Percentiles rank a stretch among this genome's conserved stretches.
phyloP scores from a whole-genome alignment of 148 eudicot species.

The Rhododendron ferrugineum region DNA sequence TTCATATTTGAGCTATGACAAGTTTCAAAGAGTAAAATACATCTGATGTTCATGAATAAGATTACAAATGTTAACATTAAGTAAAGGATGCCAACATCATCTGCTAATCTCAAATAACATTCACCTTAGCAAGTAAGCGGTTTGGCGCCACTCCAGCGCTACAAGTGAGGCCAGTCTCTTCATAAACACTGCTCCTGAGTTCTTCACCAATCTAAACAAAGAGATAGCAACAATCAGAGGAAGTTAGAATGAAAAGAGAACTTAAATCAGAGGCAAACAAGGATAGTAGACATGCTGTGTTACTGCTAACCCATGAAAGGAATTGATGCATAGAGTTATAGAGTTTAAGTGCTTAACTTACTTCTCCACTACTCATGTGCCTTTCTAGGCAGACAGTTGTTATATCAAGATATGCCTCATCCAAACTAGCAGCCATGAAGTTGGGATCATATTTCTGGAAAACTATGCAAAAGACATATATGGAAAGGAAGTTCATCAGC shows the following conservation, averaged over 20 bases:
- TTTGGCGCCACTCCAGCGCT: constrained; percentile 97
- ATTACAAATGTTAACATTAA: not conserved
- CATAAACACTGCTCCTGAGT: constrained; percentile 62
- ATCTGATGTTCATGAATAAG: not conserved
- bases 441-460: constrained; percentile 73
- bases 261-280: not conserved
- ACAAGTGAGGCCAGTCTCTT: constrained; percentile 92
- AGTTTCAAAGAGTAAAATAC: not conserved
- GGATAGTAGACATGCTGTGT: not conserved
- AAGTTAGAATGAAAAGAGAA: constrained; percentile 1
- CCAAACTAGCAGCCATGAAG: constrained; percentile 87
- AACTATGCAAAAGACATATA: constrained; percentile 35
- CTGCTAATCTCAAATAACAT: not conserved
- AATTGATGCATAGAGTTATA: not conserved
- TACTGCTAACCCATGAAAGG: not conserved
- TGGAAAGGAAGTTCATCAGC: constrained; percentile 6
- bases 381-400: constrained; percentile 77
- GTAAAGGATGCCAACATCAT: not conserved
- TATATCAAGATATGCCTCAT: constrained; percentile 95
- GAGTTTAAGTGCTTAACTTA: constrained; percentile 24
- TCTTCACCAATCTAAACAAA: constrained; percentile 78
- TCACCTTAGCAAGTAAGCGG: constrained; percentile 80
- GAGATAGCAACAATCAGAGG: constrained; percentile 4
- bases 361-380: constrained; percentile 56
- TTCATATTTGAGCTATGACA: not conserved